A percentile compares a stretch with the other conserved stretches of the same genome.
Conservation (phyloP, 179 eudicot species). For the Actinidia chinensis region DNA sequence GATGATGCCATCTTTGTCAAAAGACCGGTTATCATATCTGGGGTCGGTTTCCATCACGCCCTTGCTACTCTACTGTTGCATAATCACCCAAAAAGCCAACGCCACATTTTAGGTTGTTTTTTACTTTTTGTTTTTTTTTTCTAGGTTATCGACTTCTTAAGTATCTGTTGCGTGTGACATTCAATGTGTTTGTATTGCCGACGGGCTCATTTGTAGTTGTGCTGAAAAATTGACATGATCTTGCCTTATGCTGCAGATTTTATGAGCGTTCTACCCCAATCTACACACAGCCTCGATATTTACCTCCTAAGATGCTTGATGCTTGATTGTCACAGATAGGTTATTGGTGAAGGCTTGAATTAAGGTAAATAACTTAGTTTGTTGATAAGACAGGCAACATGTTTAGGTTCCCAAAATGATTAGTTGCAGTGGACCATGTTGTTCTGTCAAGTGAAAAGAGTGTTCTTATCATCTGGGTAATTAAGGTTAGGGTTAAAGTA, state of each 20-base stretch:
- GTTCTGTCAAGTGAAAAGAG: background rate
- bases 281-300: constrained; percentile 93
- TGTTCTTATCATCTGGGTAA: background rate
- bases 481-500: background rate
- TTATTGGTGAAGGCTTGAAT: constrained; percentile 95
- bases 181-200: background rate
- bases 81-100: constrained; percentile 91
- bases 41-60: no score
- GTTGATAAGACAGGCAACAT: background rate
- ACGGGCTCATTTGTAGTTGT: background rate
- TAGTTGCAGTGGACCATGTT: background rate
- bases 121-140: no score
- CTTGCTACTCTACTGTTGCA: no score
- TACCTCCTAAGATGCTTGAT: constrained; percentile 99
- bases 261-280: constrained; percentile 96
- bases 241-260: constrained; percentile 52
- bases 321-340: constrained; percentile 96
- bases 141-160: background rate
- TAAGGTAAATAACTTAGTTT: constrained; percentile 50
- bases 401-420: background rate
- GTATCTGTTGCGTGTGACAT: background rate
- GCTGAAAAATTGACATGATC: background rate
- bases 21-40: no score
- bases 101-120: constrained; percentile 81
- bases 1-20: background rate